A percentile compares a stretch with the other conserved stretches of the same genome.
These are phyloP conservation scores for Colletotrichum sp. DNA, from an alignment of 2,329 filamentous ascomycete species.

Conservation along the genomic window DNA sequence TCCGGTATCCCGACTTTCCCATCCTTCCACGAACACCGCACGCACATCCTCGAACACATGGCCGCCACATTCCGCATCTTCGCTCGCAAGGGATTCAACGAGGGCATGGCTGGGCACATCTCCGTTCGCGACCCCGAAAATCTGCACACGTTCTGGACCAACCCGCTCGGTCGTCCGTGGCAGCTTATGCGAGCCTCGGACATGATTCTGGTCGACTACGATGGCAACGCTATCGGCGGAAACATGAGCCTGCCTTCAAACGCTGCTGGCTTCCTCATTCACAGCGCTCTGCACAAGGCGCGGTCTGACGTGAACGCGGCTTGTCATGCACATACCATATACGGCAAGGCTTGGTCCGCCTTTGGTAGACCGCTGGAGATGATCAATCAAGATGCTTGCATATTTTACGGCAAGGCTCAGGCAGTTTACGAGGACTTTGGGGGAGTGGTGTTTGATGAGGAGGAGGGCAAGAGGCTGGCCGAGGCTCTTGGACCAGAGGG, in stretches of 20 bases:
- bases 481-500: background rate
- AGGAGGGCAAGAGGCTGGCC: conserved; percentile 29
- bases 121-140: conserved; percentile 65
- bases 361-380: conserved; percentile 72
- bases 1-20: conserved; percentile 2
- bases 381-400: conserved; percentile 72
- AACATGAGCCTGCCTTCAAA: conserved; percentile 61
- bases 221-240: conserved; percentile 57
- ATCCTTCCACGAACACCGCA: conserved; percentile 43
- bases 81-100: conserved; percentile 59
- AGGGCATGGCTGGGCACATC: conserved; percentile 69
- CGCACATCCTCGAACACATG: conserved; percentile 66
- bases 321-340: conserved; percentile 71
- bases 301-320: conserved; percentile 69
- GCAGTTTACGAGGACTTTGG: conserved; percentile 15
- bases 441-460: conserved; percentile 52
- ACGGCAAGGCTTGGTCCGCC: conserved; percentile 71
- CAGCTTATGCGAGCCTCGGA: conserved; percentile 66
- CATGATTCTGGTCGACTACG: conserved; percentile 67
- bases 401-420: conserved; percentile 56
- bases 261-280: conserved; percentile 73
- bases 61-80: conserved; percentile 63
- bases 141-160: conserved; percentile 68
- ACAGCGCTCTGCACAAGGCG: conserved; percentile 71
- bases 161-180: conserved; percentile 66